A percentile compares a stretch with the other conserved stretches of the same genome.
These are phyloP conservation scores for Didymella segeticola DNA, from an alignment of 2,329 filamentous ascomycete genomes.

Conservation along the genomic window DNA sequence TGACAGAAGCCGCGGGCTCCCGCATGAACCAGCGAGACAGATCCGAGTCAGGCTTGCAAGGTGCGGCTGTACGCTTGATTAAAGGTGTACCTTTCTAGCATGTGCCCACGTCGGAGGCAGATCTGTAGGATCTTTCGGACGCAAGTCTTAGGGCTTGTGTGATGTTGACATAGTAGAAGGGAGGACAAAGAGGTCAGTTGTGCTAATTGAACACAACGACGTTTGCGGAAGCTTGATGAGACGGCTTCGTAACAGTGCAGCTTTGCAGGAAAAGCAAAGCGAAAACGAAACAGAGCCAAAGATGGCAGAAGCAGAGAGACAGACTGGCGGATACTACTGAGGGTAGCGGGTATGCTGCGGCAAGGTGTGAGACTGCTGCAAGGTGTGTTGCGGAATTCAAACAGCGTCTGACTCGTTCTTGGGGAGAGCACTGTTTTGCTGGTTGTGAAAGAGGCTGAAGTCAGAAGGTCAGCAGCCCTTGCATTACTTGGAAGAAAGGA, in stretches of 20 bases:
- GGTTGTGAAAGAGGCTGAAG: constrained; percentile 28
- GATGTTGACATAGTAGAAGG: constrained; percentile 39
- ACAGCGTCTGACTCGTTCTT: constrained; percentile 39
- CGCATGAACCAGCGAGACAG: constrained; percentile 41
- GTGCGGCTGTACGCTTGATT: constrained; percentile 33
- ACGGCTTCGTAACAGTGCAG: constrained; percentile 39
- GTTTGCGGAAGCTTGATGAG: constrained; percentile 45
- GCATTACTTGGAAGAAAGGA: constrained; percentile 43
- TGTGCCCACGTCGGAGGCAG: constrained; percentile 35
- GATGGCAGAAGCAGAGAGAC: constrained; percentile 41
- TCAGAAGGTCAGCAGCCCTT: constrained; percentile 43
- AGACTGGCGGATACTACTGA: constrained; percentile 40
- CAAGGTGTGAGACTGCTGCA: constrained; percentile 30
- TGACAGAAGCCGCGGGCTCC: constrained; percentile 40
- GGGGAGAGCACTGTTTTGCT: constrained; percentile 28
- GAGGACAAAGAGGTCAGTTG: constrained; percentile 42
- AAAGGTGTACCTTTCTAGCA: constrained; percentile 44
- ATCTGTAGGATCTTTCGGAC: constrained; percentile 23
- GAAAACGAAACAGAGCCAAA: constrained; percentile 30
- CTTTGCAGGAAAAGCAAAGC: constrained; percentile 47
- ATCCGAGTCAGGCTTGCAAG: constrained; percentile 45
- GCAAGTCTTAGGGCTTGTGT: constrained; percentile 38
- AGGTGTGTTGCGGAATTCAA: constrained; percentile 45
- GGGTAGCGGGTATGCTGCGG: constrained; percentile 28
- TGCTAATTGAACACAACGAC: constrained; percentile 38